Evolutionary conservation across 2,329 filamentous ascomycete genomes (phyloP).

Genomic region (Claviceps sorghi): DNA sequence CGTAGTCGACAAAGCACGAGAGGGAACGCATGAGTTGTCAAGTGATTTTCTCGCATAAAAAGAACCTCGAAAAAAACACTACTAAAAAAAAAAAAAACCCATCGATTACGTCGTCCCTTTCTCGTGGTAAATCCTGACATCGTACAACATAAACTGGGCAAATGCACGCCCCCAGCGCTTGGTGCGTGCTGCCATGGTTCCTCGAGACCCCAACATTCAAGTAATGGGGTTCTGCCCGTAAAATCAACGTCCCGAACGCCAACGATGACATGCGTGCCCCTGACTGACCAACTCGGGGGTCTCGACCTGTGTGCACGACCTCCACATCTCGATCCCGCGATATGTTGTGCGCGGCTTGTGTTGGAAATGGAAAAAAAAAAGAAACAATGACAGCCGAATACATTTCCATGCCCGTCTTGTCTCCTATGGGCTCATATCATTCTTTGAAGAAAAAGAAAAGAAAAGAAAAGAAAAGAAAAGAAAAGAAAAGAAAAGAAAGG

Average conservation of each 20-base stretch:
- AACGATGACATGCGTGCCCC: background rate
- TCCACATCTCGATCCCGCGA: too few species aligned
- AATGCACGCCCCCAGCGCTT: constrained; percentile 8
- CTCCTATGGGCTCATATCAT: too few species aligned
- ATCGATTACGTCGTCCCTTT: too few species aligned
- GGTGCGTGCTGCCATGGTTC: constrained; percentile 6
- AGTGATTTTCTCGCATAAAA: too few species aligned
- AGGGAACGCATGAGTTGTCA: background rate
- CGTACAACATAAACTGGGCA: constrained; percentile 2
- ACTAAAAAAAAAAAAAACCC: too few species aligned
- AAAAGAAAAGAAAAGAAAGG: background rate
- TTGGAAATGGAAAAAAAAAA: too few species aligned
- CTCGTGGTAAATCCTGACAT: background rate
- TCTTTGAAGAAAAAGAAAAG: too few species aligned
- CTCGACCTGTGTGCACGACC: too few species aligned
- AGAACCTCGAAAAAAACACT: too few species aligned
- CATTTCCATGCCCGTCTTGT: too few species aligned
- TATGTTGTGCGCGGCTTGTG: too few species aligned
- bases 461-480: background rate
- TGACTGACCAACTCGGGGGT: background rate
- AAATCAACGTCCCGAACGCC: background rate
- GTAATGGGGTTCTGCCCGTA: background rate
- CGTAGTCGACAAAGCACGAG: background rate
- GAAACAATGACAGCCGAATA: too few species aligned
- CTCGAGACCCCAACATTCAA: background rate